These are phyloP conservation scores for Rhizomucor pusillus DNA, from an alignment of 371 early-diverging fungal species.

Conservation along the genomic window DNA sequence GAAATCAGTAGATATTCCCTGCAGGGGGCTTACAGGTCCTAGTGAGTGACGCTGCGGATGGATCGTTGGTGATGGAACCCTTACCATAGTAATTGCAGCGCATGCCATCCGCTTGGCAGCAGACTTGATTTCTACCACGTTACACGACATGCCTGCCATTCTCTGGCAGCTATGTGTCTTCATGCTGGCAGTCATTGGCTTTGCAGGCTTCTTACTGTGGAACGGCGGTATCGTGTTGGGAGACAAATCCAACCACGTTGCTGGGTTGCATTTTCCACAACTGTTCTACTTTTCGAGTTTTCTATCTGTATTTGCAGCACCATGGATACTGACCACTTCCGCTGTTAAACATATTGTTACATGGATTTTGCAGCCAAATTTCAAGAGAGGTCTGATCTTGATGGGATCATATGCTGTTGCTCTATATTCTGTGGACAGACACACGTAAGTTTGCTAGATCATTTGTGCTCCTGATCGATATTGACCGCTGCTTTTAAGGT, in stretches of 20 bases:
- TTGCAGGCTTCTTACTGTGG: constrained; percentile 68
- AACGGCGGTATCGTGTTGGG: constrained; percentile 90
- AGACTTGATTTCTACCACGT: neutral
- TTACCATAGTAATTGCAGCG: too few relatives aligned
- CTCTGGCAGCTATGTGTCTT: constrained; percentile 24
- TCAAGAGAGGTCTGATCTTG: neutral
- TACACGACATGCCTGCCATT: too few relatives aligned
- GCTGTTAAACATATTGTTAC: neutral
- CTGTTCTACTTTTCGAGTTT: constrained; percentile 84
- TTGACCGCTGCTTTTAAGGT: constrained; percentile 44
- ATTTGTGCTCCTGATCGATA: too few relatives aligned
- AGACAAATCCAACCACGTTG: constrained; percentile 85
- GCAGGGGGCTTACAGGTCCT: neutral
- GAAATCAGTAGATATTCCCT: neutral
- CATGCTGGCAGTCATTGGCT: constrained; percentile 39
- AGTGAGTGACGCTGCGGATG: too few relatives aligned
- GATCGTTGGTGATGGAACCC: too few relatives aligned
- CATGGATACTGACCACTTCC: constrained; percentile 21
- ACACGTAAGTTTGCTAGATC: constrained; percentile 52
- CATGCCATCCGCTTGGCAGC: too few relatives aligned
- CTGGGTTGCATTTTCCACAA: constrained; percentile 83
- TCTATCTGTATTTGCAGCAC: constrained; percentile 41
- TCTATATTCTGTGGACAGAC: constrained; percentile 39
- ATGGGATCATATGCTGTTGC: constrained; percentile 5
- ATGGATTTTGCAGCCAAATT: neutral